A percentile compares a stretch with the other conserved stretches of the same genome.
Conservation (phyloP, 169 alveolate species). For the Cryptosporidium baileyi region DNA sequence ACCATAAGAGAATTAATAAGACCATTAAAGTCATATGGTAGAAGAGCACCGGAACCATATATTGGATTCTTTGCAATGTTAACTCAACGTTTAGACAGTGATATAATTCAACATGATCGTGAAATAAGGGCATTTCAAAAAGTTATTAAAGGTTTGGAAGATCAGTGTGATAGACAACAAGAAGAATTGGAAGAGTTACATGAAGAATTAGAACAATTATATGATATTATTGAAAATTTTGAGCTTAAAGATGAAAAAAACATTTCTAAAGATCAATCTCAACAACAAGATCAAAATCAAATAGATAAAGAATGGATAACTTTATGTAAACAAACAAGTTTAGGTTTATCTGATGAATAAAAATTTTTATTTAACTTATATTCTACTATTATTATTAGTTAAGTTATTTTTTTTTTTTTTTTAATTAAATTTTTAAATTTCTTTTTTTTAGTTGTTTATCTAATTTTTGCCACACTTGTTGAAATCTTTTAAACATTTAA, state of each 20-base stretch:
- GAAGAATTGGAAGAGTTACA: slow-evolving; percentile 87
- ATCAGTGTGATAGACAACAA: slow-evolving; percentile 89
- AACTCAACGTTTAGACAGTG: slow-evolving; percentile 32
- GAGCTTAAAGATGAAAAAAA: background rate
- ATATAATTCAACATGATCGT: slow-evolving; percentile 47
- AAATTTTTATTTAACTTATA: no score
- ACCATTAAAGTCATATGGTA: slow-evolving; percentile 53
- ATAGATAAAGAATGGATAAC: slow-evolving; percentile 46
- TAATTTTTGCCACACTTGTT: no score
- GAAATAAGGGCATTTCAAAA: slow-evolving; percentile 69
- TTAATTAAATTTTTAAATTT: no score
- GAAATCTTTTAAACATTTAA: no score
- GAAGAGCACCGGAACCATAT: slow-evolving; percentile 68
- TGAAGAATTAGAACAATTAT: slow-evolving; percentile 80
- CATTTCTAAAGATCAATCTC: background rate
- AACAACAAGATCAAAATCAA: background rate
- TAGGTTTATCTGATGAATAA: no score
- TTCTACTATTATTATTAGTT: no score
- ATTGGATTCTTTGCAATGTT: slow-evolving; percentile 53
- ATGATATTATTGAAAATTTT: slow-evolving; percentile 3
- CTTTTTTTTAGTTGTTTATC: no score
- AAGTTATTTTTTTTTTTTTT: no score
- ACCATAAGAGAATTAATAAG: slow-evolving; percentile 62
- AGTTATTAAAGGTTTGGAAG: slow-evolving; percentile 74
- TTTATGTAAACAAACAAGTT: slow-evolving; percentile 29